Conservation (phyloP, 495 filamentous ascomycete species). For the Aspergillus sparsus region DNA sequence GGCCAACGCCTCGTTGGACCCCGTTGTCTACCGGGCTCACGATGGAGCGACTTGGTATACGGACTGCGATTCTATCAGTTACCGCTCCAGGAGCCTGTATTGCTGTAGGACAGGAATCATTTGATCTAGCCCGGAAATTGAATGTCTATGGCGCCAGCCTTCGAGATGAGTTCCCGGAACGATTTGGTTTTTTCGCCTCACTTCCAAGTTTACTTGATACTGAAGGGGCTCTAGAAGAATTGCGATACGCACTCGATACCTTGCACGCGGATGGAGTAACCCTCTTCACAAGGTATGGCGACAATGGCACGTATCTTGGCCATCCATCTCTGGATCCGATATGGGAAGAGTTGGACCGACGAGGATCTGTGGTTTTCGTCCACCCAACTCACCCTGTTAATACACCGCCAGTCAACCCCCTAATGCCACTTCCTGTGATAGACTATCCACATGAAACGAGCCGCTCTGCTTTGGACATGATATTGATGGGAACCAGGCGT, state of each 20-base stretch:
- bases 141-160: constrained; percentile 47
- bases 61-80: constrained; percentile 49
- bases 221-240: constrained; percentile 38
- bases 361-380: constrained; percentile 49
- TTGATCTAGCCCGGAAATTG: constrained; percentile 37
- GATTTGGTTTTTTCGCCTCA: constrained; percentile 50
- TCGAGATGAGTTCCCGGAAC: constrained; percentile 38
- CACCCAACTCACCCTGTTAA: constrained; percentile 52
- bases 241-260: constrained; percentile 45
- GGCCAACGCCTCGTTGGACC: no score
- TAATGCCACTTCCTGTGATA: constrained; percentile 48
- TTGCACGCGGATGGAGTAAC: constrained; percentile 54
- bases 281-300: constrained; percentile 53
- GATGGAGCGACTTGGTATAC: constrained; percentile 36
- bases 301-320: constrained; percentile 48
- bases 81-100: constrained; percentile 47
- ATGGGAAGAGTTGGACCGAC: constrained; percentile 49
- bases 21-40: no score
- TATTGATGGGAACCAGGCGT: constrained; percentile 30
- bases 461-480: constrained; percentile 51
- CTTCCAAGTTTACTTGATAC: constrained; percentile 45
- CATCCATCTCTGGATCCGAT: constrained; percentile 42
- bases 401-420: constrained; percentile 33
- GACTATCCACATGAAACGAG: constrained; percentile 58
- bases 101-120: constrained; percentile 18